Conservation (phyloP, 2,329 filamentous ascomycete species). For the Clarireedia sp. region DNA sequence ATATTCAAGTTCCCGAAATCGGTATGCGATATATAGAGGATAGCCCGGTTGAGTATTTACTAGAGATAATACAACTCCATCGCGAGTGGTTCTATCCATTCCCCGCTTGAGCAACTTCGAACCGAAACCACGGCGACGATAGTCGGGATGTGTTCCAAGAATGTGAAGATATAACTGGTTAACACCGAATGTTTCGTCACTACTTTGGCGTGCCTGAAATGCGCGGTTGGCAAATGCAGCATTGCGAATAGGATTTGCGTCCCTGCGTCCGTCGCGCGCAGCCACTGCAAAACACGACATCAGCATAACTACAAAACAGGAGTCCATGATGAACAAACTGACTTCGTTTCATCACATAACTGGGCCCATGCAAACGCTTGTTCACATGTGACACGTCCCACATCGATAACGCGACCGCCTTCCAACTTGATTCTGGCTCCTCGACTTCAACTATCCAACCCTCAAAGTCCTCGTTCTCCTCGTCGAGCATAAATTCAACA, state of each 20-base stretch:
- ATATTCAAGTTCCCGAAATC: not conserved
- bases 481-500: not conserved
- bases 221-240: not conserved
- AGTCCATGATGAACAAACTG: not conserved
- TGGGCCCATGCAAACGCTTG: not conserved
- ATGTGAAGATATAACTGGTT: not conserved
- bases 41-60: not conserved
- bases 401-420: not conserved
- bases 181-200: not conserved
- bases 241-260: not conserved
- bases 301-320: too few relatives aligned
- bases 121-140: not conserved
- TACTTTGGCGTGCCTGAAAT: not conserved
- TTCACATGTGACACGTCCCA: slow-evolving; percentile 1
- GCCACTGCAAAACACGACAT: not conserved
- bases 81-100: not conserved
- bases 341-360: not conserved
- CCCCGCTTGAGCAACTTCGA: not conserved
- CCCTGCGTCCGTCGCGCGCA: not conserved
- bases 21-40: not conserved
- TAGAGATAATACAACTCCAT: not conserved
- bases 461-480: not conserved
- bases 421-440: not conserved
- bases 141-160: not conserved
- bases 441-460: not conserved